Conservation (phyloP, 345 rosid species). For the Lumnitzera littorea region DNA sequence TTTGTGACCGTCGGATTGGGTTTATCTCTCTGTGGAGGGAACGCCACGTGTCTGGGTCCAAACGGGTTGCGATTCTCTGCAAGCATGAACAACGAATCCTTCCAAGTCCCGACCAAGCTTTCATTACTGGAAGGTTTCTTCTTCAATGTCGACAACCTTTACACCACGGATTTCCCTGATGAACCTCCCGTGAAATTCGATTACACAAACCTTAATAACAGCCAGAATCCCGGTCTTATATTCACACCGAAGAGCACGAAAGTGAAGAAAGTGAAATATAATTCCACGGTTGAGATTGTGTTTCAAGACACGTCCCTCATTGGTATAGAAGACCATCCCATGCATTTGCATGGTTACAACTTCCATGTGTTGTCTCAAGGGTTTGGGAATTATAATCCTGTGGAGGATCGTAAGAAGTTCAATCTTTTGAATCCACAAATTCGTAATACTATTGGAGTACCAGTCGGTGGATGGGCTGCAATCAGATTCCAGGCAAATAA, state of each 20-base stretch:
- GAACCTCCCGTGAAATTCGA: conserved; percentile 53
- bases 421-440: conserved; percentile 57
- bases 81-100: conserved; percentile 74
- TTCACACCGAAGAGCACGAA: conserved; percentile 53
- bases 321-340: conserved; percentile 68
- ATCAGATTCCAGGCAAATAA: conserved; percentile 71
- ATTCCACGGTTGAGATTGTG: conserved; percentile 65
- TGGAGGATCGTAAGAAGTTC: conserved; percentile 34
- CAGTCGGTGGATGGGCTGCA: conserved; percentile 86
- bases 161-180: conserved; percentile 59
- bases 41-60: conserved; percentile 34
- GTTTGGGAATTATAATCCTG: conserved; percentile 65
- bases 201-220: conserved; percentile 42
- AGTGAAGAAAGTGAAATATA: conserved; percentile 56
- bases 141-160: conserved; percentile 42
- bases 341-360: conserved; percentile 77
- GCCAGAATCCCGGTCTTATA: conserved; percentile 13
- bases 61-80: conserved; percentile 37
- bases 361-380: conserved; percentile 87
- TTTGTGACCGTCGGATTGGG: conserved; percentile 53
- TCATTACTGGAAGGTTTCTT: conserved; percentile 62
- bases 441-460: conserved; percentile 73
- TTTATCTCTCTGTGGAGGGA: conserved; percentile 36
- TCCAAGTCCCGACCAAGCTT: conserved; percentile 33
- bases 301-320: conserved; percentile 66